These are phyloP conservation scores for Tephrocybe rancida DNA, from an alignment of 768 basidiomycete genomes.

Conservation along the genomic window DNA sequence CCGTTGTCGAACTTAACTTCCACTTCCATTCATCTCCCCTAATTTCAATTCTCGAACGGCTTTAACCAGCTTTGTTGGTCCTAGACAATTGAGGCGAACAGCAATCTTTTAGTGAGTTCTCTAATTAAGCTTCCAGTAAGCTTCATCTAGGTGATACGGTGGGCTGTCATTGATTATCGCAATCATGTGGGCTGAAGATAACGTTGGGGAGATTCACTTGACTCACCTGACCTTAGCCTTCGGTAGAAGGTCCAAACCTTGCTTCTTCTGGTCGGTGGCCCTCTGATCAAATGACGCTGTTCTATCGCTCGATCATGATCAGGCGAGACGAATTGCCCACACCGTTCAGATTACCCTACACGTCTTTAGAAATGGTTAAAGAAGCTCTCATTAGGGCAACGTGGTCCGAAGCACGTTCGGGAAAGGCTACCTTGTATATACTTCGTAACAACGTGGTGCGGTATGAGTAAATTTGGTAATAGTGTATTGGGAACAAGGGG, in stretches of 20 bases:
- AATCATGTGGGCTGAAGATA: neutral
- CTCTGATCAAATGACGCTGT: constrained; percentile 16
- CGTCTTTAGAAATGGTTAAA: constrained; percentile 3
- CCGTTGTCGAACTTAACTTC: neutral
- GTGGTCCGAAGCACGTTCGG: constrained; percentile 11
- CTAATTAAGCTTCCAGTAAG: neutral
- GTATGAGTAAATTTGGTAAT: neutral
- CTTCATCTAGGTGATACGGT: neutral
- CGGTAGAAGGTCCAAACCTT: constrained; percentile 7
- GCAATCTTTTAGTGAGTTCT: no score
- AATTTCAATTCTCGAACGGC: neutral
- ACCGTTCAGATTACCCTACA: constrained; percentile 1
- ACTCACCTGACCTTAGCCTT: constrained; percentile 4
- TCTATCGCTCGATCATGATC: constrained; percentile 19
- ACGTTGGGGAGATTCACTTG: neutral
- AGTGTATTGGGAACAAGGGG: constrained; percentile 13
- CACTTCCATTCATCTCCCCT: neutral
- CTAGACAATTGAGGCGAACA: no score
- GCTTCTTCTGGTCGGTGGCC: neutral
- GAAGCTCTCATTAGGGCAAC: constrained; percentile 1
- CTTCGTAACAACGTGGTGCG: constrained; percentile 20
- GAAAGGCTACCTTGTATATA: constrained; percentile 3
- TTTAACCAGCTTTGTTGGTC: neutral
- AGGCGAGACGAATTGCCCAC: neutral
- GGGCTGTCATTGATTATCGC: neutral